Conservation (phyloP, 345 rosid genomes). For the Triadica sebifera region DNA sequence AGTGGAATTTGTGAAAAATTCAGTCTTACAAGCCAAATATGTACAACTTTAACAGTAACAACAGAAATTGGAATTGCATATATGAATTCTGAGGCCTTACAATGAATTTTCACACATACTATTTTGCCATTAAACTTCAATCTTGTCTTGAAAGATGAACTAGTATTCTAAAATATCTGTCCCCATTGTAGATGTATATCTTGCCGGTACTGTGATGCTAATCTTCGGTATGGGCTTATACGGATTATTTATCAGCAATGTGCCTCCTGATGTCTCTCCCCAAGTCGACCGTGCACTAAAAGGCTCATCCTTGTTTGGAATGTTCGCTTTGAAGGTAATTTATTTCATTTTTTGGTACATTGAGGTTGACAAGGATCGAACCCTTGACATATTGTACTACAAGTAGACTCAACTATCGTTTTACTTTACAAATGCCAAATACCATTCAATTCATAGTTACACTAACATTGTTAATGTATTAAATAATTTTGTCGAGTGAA, state of each 20-base stretch:
- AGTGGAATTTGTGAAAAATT: too few relatives aligned
- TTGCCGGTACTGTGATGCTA: constrained; percentile 92
- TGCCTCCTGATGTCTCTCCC: constrained; percentile 43
- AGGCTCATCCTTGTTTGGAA: constrained; percentile 88
- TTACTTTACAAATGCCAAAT: too few relatives aligned
- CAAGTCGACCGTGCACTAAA: constrained; percentile 67
- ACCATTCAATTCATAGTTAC: background rate
- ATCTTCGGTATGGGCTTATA: constrained; percentile 93
- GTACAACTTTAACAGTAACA: background rate
- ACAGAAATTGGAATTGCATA: background rate
- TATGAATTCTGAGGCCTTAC: background rate
- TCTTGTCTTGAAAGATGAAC: background rate
- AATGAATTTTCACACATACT: background rate
- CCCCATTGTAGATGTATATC: constrained; percentile 69
- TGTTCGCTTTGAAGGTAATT: constrained; percentile 80
- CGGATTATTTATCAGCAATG: constrained; percentile 79
- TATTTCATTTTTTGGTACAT: background rate
- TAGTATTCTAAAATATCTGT: background rate
- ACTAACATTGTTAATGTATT: background rate
- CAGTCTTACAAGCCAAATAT: too few relatives aligned
- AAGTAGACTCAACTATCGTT: too few relatives aligned
- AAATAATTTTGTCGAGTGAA: background rate
- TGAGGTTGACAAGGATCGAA: too few relatives aligned
- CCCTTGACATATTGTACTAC: too few relatives aligned
- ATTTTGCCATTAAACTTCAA: background rate